These are phyloP conservation scores for Trichoderma sp. DNA, from an alignment of 2,329 filamentous ascomycete species.

Conservation along the genomic window DNA sequence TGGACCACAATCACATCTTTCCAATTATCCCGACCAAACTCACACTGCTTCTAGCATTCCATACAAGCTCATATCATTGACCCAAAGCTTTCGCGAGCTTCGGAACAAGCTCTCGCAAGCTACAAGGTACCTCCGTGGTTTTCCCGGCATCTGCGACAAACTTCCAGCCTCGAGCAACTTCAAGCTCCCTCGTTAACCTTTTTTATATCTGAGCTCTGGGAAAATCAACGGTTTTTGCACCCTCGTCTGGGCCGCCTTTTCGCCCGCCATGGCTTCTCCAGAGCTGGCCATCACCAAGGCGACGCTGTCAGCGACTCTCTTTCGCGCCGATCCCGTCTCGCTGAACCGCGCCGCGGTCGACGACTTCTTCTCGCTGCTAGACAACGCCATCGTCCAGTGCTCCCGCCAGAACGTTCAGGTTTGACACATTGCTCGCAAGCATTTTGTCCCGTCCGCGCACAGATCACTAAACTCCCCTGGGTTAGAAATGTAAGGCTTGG, in stretches of 20 bases:
- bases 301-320: slow-evolving; percentile 69
- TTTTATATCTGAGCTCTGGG: slow-evolving; percentile 14
- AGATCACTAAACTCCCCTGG: slow-evolving; percentile 28
- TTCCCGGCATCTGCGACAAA: neutral
- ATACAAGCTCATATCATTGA: neutral
- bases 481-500: slow-evolving; percentile 86
- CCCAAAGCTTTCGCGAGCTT: neutral
- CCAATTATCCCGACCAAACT: neutral
- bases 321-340: slow-evolving; percentile 70
- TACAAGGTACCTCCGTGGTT: slow-evolving; percentile 2
- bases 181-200: neutral
- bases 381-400: slow-evolving; percentile 66
- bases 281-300: slow-evolving; percentile 77
- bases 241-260: neutral
- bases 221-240: neutral
- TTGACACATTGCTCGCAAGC: slow-evolving; percentile 49
- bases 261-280: slow-evolving; percentile 59
- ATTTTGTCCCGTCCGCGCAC: slow-evolving; percentile 3
- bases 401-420: slow-evolving; percentile 84
- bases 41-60: neutral
- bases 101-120: neutral
- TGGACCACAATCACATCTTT: neutral
- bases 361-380: slow-evolving; percentile 64
- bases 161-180: neutral
- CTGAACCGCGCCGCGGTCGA: slow-evolving; percentile 68